These are phyloP conservation scores for Entophlyctis luteolus DNA, from an alignment of 192 early-diverging fungal genomes.

Conservation along the genomic window DNA sequence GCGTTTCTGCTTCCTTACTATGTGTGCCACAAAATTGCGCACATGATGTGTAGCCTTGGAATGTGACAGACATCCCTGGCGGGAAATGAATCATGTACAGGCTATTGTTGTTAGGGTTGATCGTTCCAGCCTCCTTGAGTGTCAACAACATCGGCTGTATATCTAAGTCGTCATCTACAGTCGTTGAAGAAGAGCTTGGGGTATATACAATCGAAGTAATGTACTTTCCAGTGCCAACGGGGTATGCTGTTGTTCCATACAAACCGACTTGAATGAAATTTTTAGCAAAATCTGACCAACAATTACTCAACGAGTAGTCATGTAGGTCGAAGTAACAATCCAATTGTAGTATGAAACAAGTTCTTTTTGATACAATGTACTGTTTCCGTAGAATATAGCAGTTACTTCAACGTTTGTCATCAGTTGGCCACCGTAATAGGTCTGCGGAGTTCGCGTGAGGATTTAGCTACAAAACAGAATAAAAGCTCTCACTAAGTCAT, in stretches of 20 bases:
- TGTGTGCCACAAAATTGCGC: background rate
- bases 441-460: no score
- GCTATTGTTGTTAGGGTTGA: background rate
- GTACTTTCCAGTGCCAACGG: background rate
- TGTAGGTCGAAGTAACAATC: background rate
- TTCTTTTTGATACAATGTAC: background rate
- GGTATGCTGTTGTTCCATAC: background rate
- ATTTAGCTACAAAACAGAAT: no score
- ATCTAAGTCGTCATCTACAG: background rate
- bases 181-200: background rate
- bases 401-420: background rate
- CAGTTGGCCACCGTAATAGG: background rate
- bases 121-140: background rate
- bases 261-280: background rate
- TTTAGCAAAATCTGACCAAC: background rate
- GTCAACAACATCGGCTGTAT: background rate
- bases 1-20: background rate
- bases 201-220: background rate
- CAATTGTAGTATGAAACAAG: background rate
- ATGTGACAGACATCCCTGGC: background rate
- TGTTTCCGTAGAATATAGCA: background rate
- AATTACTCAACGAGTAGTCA: background rate
- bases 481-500: no score
- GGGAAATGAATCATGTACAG: background rate
- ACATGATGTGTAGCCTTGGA: background rate